Percentiles rank a stretch among this genome's conserved stretches.
These are phyloP conservation scores for Neodidymelliopsis sp. DNA, from an alignment of 2,329 filamentous ascomycete genomes.

Conservation along the genomic window DNA sequence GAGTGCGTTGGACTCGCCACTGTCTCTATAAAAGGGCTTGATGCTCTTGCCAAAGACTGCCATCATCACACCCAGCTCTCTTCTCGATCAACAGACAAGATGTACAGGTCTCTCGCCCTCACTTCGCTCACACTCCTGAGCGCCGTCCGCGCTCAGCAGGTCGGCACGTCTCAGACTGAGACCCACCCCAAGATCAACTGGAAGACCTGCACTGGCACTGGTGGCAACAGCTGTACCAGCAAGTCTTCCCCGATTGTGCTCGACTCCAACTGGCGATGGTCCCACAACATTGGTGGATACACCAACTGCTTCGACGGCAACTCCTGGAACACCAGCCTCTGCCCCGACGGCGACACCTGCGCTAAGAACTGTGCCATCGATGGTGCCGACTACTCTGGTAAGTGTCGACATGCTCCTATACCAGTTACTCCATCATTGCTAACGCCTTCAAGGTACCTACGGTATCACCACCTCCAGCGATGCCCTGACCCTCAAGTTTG, in stretches of 20 bases:
- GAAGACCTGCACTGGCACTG: slow-evolving; percentile 51
- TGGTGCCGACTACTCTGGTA: slow-evolving; percentile 52
- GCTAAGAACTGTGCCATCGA: slow-evolving; percentile 53
- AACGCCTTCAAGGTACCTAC: slow-evolving; percentile 43
- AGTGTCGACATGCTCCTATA: slow-evolving; percentile 6
- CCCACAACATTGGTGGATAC: slow-evolving; percentile 54
- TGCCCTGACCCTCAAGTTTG: slow-evolving; percentile 64
- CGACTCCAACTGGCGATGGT: slow-evolving; percentile 61
- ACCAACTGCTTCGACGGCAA: slow-evolving; percentile 60
- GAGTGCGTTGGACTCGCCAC: slow-evolving; percentile 1
- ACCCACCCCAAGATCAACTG: slow-evolving; percentile 52
- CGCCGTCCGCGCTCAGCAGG: slow-evolving; percentile 52
- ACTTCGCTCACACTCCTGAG: slow-evolving; percentile 51
- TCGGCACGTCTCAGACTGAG: slow-evolving; percentile 51
- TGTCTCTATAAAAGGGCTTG: slow-evolving; percentile 37
- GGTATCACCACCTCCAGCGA: slow-evolving; percentile 62
- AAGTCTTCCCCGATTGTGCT: slow-evolving; percentile 50
- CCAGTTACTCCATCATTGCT: too few relatives aligned
- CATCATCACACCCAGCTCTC: slow-evolving; percentile 38
- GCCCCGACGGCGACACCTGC: slow-evolving; percentile 49
- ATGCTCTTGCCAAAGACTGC: slow-evolving; percentile 11
- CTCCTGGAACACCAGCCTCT: slow-evolving; percentile 52
- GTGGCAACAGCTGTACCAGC: slow-evolving; percentile 49
- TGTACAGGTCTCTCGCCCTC: slow-evolving; percentile 51
- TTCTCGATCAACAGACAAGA: slow-evolving; percentile 42